Evolutionary conservation across 352 stramenopile species (phyloP).

Genomic region (Phytophthora capsici): DNA sequence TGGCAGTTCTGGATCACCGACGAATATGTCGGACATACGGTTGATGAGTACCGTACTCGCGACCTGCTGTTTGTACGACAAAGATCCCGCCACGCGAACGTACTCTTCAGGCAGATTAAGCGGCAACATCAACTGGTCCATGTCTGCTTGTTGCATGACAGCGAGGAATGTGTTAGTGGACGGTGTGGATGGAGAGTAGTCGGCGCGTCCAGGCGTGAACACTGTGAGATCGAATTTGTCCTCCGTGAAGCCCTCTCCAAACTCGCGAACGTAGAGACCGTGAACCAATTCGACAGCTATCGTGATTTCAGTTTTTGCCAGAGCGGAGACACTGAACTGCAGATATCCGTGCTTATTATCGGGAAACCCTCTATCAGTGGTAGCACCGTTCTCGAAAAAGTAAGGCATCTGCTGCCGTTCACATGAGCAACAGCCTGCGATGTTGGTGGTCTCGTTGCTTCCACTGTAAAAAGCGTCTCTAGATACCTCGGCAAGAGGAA

Average conservation of each 20-base stretch:
- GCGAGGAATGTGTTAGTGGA: constrained; percentile 80
- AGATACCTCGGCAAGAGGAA: constrained; percentile 29
- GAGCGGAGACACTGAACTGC: constrained; percentile 89
- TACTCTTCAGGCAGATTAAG: constrained; percentile 93
- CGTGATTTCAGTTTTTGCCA: constrained; percentile 88
- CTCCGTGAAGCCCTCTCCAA: constrained; percentile 75
- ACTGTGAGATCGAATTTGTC: constrained; percentile 90
- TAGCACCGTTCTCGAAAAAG: constrained; percentile 81
- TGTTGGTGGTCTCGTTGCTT: constrained; percentile 34
- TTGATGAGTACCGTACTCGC: constrained; percentile 90
- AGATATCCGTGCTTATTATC: constrained; percentile 96
- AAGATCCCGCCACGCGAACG: constrained; percentile 55
- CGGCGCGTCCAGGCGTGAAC: constrained; percentile 85
- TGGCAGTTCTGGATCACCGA: constrained; percentile 84
- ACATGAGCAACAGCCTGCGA: constrained; percentile 87
- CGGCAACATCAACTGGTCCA: constrained; percentile 89
- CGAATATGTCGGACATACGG: constrained; percentile 91
- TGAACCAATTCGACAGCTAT: constrained; percentile 94
- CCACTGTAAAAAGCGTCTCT: constrained; percentile 16
- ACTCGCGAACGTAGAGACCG: constrained; percentile 94
- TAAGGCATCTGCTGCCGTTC: constrained; percentile 86
- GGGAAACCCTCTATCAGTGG: constrained; percentile 78
- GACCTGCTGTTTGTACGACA: constrained; percentile 71
- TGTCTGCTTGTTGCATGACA: constrained; percentile 81
- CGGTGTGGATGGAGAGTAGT: constrained; percentile 65